Base-by-base conservation (phyloP, 768 basidiomycete genomes). In the Panaeolus cyanescens region DNA sequence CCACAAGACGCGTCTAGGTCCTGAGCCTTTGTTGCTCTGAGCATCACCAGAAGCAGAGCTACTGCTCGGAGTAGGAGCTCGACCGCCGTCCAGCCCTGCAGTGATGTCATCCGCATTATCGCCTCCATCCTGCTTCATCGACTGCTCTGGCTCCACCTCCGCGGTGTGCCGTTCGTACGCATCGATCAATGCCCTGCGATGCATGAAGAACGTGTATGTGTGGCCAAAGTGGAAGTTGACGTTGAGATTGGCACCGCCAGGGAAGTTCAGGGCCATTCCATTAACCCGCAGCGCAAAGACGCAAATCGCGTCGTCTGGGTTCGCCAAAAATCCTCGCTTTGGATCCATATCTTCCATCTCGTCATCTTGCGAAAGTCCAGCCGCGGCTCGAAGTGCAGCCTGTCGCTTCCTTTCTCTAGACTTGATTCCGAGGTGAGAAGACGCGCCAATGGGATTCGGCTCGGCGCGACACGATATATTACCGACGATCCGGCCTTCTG, bases 391-490 rank as follows among this genome's bases (percentile, higher is more conserved):
- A 50, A 61, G 32, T 25, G 59, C 77, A 62, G 61, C 77, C 63
- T 65, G 79, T 72, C 6, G 77, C 65, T 28, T 77, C 68, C 25
- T 71, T 39, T 1, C 65, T 58, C 28, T 66, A 62, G 8, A 74
- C 69, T 59, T 45, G 64, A 32, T 56, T 50, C 57, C 63, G 57
- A 59, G 58, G 39, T 53, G 59, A 40, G 56, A 61, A 7, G 15
- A 58, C 28, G 58, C 60, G 22, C 65, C 61, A 0, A 69, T 63
- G 0, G 81, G 80, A 63, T 79, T 81, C 30, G 79, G 80, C 62
- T 84, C 79, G 3, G 73, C 72, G 8, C 79, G 72, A 59, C 78
- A 78, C 17, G 74, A 69, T 5, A 80, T 72, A 12, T 50, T 58
- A 22, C 64, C 59, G 22, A 76, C 62, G 4, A 54, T 56, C 32